phyloP scores from a whole-genome alignment of 2,329 filamentous ascomycete genomes.

The Neofusicoccum laricinum region DNA sequence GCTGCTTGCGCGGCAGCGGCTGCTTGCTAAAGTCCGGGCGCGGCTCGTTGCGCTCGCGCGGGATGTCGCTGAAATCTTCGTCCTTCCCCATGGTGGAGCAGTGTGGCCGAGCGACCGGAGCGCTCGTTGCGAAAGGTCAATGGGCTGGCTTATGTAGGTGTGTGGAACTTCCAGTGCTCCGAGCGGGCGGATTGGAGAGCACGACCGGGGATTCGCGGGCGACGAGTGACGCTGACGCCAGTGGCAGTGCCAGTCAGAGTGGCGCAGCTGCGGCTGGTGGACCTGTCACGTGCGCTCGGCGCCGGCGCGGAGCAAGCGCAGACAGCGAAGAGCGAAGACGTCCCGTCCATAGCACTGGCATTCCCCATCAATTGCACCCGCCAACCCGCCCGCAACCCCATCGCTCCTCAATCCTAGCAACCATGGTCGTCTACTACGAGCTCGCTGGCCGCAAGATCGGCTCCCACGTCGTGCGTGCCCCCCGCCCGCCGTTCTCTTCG shows the following conservation, averaged over 20 bases:
- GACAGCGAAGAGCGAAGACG: conserved; percentile 14
- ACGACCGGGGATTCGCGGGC: not conserved
- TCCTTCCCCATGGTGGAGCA: conserved; percentile 36
- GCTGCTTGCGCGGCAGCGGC: conserved; percentile 48
- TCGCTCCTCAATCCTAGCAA: conserved; percentile 27
- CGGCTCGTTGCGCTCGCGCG: conserved; percentile 41
- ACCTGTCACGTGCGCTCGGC: not conserved
- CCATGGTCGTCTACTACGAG: conserved; percentile 53
- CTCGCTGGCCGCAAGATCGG: conserved; percentile 53
- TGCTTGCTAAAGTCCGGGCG: conserved; percentile 46
- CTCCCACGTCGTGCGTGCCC: conserved; percentile 50
- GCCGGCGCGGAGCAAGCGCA: not conserved
- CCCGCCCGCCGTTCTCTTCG: not conserved
- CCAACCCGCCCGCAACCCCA: conserved; percentile 21
- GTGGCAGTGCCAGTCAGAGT: too few relatives aligned
- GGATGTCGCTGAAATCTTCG: conserved; percentile 36
- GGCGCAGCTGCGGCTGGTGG: not conserved
- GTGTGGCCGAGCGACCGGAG: not conserved
- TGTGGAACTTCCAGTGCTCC: not conserved
- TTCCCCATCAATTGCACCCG: conserved; percentile 10
- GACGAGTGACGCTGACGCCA: conserved; percentile 1
- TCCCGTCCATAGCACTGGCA: conserved; percentile 7
- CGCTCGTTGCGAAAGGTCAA: not conserved
- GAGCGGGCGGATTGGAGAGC: not conserved
- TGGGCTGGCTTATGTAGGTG: not conserved